A percentile compares a stretch with the other conserved stretches of the same genome.
phyloP scores from a whole-genome alignment of 2,329 filamentous ascomycete species.

The Colletotrichum tofieldiae region DNA sequence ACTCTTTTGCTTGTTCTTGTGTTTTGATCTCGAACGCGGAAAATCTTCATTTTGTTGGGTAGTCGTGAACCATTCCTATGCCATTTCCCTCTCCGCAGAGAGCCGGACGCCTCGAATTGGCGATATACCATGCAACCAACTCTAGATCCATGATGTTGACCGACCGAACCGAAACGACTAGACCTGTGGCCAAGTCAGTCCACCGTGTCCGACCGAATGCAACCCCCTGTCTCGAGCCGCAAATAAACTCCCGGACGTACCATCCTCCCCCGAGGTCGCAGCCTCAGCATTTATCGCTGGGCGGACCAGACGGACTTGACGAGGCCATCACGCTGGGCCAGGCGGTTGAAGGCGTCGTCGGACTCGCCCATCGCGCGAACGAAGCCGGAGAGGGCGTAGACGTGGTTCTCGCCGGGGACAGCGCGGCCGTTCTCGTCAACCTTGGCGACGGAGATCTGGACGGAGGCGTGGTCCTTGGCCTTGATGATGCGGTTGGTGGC shows the following conservation, averaged over 20 bases:
- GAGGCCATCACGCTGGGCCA: constrained; percentile 95
- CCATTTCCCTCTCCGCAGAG: constrained; percentile 46
- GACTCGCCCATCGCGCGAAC: constrained; percentile 98
- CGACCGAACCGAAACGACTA: constrained; percentile 45
- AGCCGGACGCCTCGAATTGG: constrained; percentile 64
- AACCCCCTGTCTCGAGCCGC: constrained; percentile 21
- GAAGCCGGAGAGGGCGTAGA: constrained; percentile 97
- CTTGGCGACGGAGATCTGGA: constrained; percentile 97
- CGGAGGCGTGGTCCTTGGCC: constrained; percentile 99
- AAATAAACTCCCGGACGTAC: constrained; percentile 36
- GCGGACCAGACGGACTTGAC: constrained; percentile 97
- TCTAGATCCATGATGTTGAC: constrained; percentile 46
- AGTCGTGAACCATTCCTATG: constrained; percentile 44
- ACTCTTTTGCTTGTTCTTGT: constrained; percentile 46
- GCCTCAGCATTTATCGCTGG: constrained; percentile 66
- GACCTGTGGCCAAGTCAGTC: constrained; percentile 30
- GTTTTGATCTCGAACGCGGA: constrained; percentile 55
- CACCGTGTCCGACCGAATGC: neutral
- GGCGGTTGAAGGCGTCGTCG: constrained; percentile 95
- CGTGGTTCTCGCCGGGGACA: constrained; percentile 94
- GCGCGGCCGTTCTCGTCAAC: constrained; percentile 99
- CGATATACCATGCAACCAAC: constrained; percentile 43
- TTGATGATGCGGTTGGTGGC: constrained; percentile 99
- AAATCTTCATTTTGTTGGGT: constrained; percentile 45
- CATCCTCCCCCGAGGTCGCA: constrained; percentile 39